Evolutionary conservation across 306 rosid species (phyloP), one percentile per base, ranked within the genome.

Genomic region (Dryas octopetala): DNA sequence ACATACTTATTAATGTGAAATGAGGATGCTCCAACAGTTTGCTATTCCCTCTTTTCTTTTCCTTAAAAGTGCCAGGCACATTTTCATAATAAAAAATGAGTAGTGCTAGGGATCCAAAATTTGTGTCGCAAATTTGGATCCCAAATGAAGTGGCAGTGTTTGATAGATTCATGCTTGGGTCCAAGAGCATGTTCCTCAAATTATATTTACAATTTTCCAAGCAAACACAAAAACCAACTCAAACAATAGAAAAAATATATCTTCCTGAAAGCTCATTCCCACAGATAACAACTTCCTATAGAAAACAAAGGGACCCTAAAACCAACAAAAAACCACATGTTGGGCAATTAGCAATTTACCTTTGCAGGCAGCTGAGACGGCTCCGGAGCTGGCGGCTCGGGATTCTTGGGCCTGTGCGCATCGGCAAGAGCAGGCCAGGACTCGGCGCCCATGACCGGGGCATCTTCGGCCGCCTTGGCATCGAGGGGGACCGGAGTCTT

Each of bases 361-460:
- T 60, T 43, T 15, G 44, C 9, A 28, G 45, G 65, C 79, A 49
- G 81, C 67, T 66, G 62, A 47, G 17, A 68, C 54, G 5, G 70
- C 23, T 23, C 76, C 32, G 32, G 32, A 28, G 38, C 38, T 32
- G 38, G 38, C 38, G 38, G 84, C 14, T 86, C 85, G 13, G 79
- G 53, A 81, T 43, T 82, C 86, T 90, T 91, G 44, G 89, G 79
- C 19, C 81, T 84, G 44, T 87, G 98, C 2, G 96, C 93, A 58
- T 89, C 93, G 45, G 93, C 74, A 7, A 95, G 91, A 67, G 97
- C 90, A 28, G 99, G 97, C 99, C 99, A 95, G 59, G 93, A 75
- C 58, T 90, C 93, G 0, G 91, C 85, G 0, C 85, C 96, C 86
- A 92, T 79, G 65, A 90, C 88, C 10, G 95, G 80, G 58, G 86